phyloP scores from a whole-genome alignment of 306 rosid species.

The Fagus sylvatica region DNA sequence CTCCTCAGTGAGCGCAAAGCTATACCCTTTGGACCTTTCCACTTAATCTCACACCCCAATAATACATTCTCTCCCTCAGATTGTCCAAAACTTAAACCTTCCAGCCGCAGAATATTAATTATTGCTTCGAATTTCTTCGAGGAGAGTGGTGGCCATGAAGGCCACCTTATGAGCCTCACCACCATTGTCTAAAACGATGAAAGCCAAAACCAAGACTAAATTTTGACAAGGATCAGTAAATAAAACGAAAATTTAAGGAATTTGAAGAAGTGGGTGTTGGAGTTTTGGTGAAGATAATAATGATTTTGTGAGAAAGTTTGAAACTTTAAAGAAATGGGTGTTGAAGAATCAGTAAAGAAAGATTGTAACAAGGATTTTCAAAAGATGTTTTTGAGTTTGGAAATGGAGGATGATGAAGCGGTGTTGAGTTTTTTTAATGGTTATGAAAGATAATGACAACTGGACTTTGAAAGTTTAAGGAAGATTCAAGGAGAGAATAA shows the following conservation, averaged over 20 bases:
- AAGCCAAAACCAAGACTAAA: not conserved
- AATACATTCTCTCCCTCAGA: conserved; percentile 34
- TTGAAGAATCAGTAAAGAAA: not conserved
- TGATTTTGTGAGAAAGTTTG: not conserved
- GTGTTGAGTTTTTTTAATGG: not conserved
- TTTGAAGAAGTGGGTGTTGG: not conserved
- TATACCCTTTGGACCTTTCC: conserved; percentile 72
- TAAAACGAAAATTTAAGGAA: not conserved
- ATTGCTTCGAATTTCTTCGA: conserved; percentile 61
- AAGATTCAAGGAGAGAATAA: not conserved
- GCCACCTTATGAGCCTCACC: conserved; percentile 94
- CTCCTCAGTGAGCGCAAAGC: conserved; percentile 65
- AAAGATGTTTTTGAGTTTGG: not conserved
- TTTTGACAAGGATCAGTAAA: no score
- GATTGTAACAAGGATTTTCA: not conserved
- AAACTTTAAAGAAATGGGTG: not conserved
- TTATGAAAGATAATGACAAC: not conserved
- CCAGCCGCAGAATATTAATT: conserved; percentile 47
- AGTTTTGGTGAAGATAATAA: not conserved
- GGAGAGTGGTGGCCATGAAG: conserved; percentile 78
- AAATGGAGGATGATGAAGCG: not conserved
- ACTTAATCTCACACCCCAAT: conserved; percentile 50
- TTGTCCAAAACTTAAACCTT: conserved; percentile 39
- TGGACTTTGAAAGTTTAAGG: not conserved
- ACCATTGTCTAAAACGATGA: conserved; percentile 39